Conservation (phyloP, 805 yeast genomes). For the Teunomyces cretensis region DNA sequence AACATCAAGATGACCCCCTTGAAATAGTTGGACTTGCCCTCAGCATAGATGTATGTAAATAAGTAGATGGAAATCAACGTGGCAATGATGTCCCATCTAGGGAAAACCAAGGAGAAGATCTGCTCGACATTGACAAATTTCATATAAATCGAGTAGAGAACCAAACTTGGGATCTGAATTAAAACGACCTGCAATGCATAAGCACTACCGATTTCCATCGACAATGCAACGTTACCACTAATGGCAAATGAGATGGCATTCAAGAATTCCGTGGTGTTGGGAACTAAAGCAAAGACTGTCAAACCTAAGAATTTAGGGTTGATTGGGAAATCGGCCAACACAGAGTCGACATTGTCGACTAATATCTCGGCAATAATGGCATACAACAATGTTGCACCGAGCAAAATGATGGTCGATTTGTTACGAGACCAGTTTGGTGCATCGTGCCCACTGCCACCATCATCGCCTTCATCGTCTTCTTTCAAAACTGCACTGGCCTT, state of each 20-base stretch:
- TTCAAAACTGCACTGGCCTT: conserved; percentile 1
- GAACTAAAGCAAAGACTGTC: conserved; percentile 93
- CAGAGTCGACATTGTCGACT: conserved; percentile 90
- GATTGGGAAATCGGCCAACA: conserved; percentile 73
- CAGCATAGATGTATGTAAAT: conserved; percentile 92
- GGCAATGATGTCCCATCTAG: conserved; percentile 93
- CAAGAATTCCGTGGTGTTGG: conserved; percentile 94
- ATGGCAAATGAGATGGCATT: conserved; percentile 97
- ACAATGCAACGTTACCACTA: conserved; percentile 91
- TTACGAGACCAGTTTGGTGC: conserved; percentile 95
- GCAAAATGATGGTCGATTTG: conserved; percentile 77
- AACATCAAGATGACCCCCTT: conserved; percentile 88
- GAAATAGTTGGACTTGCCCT: conserved; percentile 94
- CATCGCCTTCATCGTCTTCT: conserved; percentile 14
- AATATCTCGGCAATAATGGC: conserved; percentile 93
- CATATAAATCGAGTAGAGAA: conserved; percentile 62
- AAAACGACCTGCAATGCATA: conserved; percentile 94
- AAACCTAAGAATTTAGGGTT: conserved; percentile 89
- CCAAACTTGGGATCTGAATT: conserved; percentile 89
- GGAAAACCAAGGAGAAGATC: conserved; percentile 83
- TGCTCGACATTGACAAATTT: conserved; percentile 40
- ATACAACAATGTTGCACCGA: conserved; percentile 82
- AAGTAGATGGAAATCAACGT: conserved; percentile 80
- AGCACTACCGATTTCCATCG: conserved; percentile 98
- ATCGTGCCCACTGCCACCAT: conserved; percentile 64